These are phyloP conservation scores for Curvularia sp. DNA, from an alignment of 2,329 filamentous ascomycete genomes.

Conservation along the genomic window DNA sequence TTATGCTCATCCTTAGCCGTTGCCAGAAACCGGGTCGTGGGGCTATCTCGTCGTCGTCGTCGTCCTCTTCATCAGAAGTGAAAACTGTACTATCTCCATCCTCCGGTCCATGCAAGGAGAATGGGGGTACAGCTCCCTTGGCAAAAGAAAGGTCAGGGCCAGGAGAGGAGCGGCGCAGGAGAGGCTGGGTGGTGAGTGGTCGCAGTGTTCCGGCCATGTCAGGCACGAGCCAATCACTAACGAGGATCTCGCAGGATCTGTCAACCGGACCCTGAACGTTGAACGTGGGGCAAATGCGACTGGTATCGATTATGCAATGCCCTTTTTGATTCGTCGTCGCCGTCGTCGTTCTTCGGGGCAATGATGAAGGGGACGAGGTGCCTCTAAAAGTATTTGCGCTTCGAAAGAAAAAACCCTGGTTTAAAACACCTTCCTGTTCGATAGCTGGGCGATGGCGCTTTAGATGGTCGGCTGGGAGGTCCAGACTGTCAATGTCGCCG, in stretches of 20 bases:
- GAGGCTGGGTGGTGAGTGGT: slow-evolving; percentile 26
- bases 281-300: slow-evolving; percentile 10
- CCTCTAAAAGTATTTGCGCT: neutral
- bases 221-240: slow-evolving; percentile 35
- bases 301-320: slow-evolving; percentile 7
- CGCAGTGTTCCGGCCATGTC: slow-evolving; percentile 32
- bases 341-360: neutral
- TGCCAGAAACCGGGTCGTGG: slow-evolving; percentile 31
- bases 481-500: slow-evolving; percentile 25
- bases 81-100: slow-evolving; percentile 34
- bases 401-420: neutral
- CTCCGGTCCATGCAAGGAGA: slow-evolving; percentile 33
- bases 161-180: slow-evolving; percentile 32
- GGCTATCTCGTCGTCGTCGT: slow-evolving; percentile 3
- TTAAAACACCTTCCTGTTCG: slow-evolving; percentile 27
- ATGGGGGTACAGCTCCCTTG: slow-evolving; percentile 20
- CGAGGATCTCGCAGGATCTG: slow-evolving; percentile 11
- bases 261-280: slow-evolving; percentile 15
- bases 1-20: slow-evolving; percentile 41
- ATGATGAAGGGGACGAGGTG: slow-evolving; percentile 2
- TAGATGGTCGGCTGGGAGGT: slow-evolving; percentile 12
- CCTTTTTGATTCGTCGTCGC: slow-evolving; percentile 3
- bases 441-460: slow-evolving; percentile 19
- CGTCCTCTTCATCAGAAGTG: slow-evolving; percentile 28
- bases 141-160: slow-evolving; percentile 24